Evolutionary conservation across 202 grass and related monocot species (phyloP).

Genomic region (Carex arenaria): DNA sequence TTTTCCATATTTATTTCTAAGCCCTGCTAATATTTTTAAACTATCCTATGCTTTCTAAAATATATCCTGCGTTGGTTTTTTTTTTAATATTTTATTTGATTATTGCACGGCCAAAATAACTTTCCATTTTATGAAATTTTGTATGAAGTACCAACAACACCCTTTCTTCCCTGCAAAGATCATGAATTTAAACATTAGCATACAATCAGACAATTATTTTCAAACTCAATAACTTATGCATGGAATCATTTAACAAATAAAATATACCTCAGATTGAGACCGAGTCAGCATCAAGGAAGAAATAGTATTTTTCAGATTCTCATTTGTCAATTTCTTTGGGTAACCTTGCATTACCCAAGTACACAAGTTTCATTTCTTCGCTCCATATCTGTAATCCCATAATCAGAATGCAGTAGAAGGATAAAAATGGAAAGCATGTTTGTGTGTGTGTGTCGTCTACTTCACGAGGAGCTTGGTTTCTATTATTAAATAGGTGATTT

Average conservation of each 20-base stretch:
- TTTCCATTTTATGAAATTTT: not conserved
- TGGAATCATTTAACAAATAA: not conserved
- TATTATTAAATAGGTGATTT: too few species aligned
- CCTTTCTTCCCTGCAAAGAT: not conserved
- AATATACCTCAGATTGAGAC: not conserved
- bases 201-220: not conserved
- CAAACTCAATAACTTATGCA: not conserved
- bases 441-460: not conserved
- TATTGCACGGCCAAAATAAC: not conserved
- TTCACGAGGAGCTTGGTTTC: too few species aligned
- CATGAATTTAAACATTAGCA: not conserved
- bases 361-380: slow-evolving; percentile 75
- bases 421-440: not conserved
- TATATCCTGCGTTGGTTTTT: not conserved
- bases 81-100: not conserved
- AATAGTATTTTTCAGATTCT: slow-evolving; percentile 16
- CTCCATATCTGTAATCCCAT: slow-evolving; percentile 67
- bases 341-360: slow-evolving; percentile 51
- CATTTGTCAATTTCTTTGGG: slow-evolving; percentile 64
- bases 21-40: not conserved
- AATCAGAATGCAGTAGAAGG: not conserved
- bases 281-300: not conserved
- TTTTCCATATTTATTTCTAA: not conserved
- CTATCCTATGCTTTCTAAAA: not conserved
- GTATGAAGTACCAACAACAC: not conserved